Evolutionary conservation across 768 basidiomycete genomes (phyloP).

Genomic region (Glaciozyma antarctica): DNA sequence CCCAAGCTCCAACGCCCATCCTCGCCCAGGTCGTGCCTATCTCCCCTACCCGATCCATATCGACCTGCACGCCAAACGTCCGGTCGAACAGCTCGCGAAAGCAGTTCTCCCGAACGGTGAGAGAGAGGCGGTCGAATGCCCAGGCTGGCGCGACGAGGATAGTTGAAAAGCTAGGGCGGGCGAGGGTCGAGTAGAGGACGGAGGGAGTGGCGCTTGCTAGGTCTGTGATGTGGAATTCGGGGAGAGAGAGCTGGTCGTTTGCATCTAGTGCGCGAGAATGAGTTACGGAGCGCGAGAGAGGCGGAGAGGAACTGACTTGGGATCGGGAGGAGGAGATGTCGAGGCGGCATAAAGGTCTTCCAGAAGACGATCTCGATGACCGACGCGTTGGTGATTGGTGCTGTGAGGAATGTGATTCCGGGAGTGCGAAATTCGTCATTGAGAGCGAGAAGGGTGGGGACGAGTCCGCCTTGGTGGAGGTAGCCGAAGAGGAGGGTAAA

Average conservation of each 20-base stretch:
- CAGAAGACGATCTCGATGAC: conserved; percentile 23
- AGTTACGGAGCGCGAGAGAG: not conserved
- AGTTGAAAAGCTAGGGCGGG: not conserved
- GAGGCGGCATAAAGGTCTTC: conserved; percentile 31
- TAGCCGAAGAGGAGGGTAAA: conserved; percentile 26
- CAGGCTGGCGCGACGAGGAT: conserved; percentile 18
- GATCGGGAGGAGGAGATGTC: conserved; percentile 21
- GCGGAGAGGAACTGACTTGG: not conserved
- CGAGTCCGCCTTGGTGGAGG: conserved; percentile 30
- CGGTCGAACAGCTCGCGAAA: not conserved
- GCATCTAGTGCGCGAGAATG: not conserved
- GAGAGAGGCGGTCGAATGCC: conserved; percentile 1
- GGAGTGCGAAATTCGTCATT: not conserved
- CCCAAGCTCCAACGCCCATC: conserved; percentile 10
- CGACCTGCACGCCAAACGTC: conserved; percentile 19
- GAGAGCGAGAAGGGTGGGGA: conserved; percentile 16
- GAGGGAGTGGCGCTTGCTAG: conserved; percentile 12
- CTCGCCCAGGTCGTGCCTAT: not conserved
- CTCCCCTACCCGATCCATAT: conserved; percentile 21
- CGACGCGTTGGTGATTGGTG: not conserved
- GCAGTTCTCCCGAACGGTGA: not conserved
- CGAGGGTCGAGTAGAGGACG: not conserved
- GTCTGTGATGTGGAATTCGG: conserved; percentile 4
- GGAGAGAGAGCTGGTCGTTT: not conserved
- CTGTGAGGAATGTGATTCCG: not conserved